These are phyloP conservation scores for Metschnikowia cubensis DNA, from an alignment of 805 yeast genomes.

Conservation along the genomic window DNA sequence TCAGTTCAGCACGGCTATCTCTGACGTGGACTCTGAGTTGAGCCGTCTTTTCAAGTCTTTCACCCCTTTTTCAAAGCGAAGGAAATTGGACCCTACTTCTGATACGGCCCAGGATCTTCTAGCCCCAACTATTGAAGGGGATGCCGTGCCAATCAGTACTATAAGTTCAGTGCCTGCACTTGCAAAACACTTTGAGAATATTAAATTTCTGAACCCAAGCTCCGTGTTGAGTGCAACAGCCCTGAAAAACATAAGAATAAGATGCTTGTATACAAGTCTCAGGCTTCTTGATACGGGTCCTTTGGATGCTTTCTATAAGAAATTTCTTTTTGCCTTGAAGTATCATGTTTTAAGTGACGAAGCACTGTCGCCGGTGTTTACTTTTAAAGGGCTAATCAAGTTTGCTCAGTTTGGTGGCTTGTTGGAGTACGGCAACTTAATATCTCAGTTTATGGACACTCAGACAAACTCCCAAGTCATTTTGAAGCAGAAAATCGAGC, in stretches of 20 bases:
- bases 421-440: background rate
- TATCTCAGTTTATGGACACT: background rate
- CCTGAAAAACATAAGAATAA: conserved; percentile 1
- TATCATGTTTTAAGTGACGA: conserved; percentile 9
- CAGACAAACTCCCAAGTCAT: conserved; percentile 6
- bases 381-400: conserved; percentile 2
- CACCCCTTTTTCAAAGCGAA: background rate
- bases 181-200: conserved; percentile 17
- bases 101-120: background rate
- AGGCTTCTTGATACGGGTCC: conserved; percentile 4
- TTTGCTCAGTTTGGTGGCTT: conserved; percentile 7
- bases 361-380: conserved; percentile 6
- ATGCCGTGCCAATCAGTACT: conserved; percentile 7
- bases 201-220: conserved; percentile 18
- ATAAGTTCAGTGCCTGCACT: conserved; percentile 20
- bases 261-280: conserved; percentile 10
- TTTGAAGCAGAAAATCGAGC: conserved; percentile 5
- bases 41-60: background rate
- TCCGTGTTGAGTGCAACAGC: conserved; percentile 6
- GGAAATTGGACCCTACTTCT: background rate
- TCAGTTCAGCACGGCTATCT: background rate
- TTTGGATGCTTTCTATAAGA: conserved; percentile 5
- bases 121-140: background rate
- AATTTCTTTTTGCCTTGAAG: conserved; percentile 9
- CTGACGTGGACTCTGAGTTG: conserved; percentile 1